Evolutionary conservation across 2,329 filamentous ascomycete genomes (phyloP).

Genomic region (Colletotrichum incanum): DNA sequence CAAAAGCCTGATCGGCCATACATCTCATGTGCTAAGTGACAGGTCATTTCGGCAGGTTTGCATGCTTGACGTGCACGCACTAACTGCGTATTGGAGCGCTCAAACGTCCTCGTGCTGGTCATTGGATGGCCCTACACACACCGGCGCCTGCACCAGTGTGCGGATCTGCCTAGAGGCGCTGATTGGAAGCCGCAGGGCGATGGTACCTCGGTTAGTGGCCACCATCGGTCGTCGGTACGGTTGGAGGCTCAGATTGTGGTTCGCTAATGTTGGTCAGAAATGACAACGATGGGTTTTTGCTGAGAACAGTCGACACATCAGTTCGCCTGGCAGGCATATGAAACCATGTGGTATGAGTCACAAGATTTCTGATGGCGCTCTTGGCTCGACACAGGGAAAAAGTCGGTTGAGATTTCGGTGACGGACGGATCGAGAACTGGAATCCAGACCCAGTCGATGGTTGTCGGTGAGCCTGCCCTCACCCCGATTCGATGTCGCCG

Average conservation of each 20-base stretch:
- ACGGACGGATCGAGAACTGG: slow-evolving; percentile 12
- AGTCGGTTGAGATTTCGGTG: slow-evolving; percentile 7
- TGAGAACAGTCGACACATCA: slow-evolving; percentile 24
- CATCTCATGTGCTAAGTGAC: slow-evolving; percentile 33
- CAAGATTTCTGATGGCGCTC: slow-evolving; percentile 19
- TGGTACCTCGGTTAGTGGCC: not conserved
- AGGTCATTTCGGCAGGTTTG: slow-evolving; percentile 32
- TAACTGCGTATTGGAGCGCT: not conserved
- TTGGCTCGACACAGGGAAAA: slow-evolving; percentile 2
- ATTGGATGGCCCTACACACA: slow-evolving; percentile 21
- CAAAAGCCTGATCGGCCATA: slow-evolving; percentile 29
- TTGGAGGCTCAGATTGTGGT: slow-evolving; percentile 15
- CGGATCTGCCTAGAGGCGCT: not conserved
- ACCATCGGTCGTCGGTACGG: not conserved
- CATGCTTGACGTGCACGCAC: slow-evolving; percentile 15
- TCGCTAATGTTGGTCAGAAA: slow-evolving; percentile 27
- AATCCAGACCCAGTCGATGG: slow-evolving; percentile 11
- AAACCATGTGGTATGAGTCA: slow-evolving; percentile 33
- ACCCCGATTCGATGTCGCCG: not conserved
- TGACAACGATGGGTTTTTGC: slow-evolving; percentile 26
- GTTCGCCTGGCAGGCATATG: slow-evolving; percentile 24
- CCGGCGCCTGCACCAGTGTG: slow-evolving; percentile 5
- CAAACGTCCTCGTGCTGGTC: not conserved
- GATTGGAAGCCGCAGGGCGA: slow-evolving; percentile 3
- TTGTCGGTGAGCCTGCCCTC: slow-evolving; percentile 20